Evolutionary conservation across 176 grass and related monocot species (phyloP).

Genomic region (Calamus simplicifolius): DNA sequence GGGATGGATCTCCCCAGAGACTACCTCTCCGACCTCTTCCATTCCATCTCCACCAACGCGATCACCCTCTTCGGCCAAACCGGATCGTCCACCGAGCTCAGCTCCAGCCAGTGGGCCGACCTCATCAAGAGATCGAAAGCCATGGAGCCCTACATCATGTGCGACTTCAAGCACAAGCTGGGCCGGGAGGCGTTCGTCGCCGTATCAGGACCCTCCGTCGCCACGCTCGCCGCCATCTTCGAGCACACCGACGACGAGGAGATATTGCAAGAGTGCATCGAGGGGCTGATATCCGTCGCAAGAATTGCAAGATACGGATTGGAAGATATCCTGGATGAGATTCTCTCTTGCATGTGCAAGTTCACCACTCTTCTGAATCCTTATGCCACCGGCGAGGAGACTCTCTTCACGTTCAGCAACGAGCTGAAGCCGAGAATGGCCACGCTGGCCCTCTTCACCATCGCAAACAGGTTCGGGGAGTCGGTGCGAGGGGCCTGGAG

Average conservation of each 20-base stretch:
- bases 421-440: conserved; percentile 85
- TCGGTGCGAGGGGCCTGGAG: conserved; percentile 71
- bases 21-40: conserved; percentile 87
- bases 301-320: conserved; percentile 66
- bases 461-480: conserved; percentile 81
- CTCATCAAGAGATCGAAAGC: conserved; percentile 42
- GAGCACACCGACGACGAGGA: conserved; percentile 80
- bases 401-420: conserved; percentile 78
- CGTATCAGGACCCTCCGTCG: conserved; percentile 58
- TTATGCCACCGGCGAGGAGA: conserved; percentile 78
- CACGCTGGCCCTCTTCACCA: conserved; percentile 80
- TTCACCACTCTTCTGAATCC: conserved; percentile 89
- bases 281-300: conserved; percentile 68
- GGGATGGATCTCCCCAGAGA: conserved; percentile 73
- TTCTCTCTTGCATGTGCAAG: conserved; percentile 94
- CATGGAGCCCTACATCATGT: conserved; percentile 55
- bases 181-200: conserved; percentile 61
- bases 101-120: conserved; percentile 43
- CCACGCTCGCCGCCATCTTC: conserved; percentile 71
- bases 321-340: conserved; percentile 78
- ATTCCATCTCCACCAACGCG: conserved; percentile 66
- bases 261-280: conserved; percentile 63
- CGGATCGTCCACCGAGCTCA: conserved; percentile 29
- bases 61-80: conserved; percentile 53
- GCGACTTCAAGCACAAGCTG: conserved; percentile 86